A percentile compares a stretch with the other conserved stretches of the same genome.
Conservation (phyloP, 2,329 filamentous ascomycete species). For the Whalleya microplaca region DNA sequence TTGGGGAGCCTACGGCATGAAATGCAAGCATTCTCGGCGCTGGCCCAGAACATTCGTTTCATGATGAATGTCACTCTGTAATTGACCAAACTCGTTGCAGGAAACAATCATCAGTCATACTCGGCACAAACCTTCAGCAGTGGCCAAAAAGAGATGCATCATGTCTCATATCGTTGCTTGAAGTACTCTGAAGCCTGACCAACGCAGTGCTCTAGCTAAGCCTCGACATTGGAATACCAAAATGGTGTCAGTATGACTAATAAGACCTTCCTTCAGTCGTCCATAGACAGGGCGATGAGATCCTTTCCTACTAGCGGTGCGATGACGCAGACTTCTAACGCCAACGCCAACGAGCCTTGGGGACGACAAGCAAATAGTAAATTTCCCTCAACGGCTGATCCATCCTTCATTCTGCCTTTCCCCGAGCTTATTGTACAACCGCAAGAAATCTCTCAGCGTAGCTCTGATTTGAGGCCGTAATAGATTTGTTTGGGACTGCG, state of each 20-base stretch:
- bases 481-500: conserved; percentile 23
- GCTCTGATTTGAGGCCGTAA: conserved; percentile 4
- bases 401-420: neutral
- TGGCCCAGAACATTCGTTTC: neutral
- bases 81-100: neutral
- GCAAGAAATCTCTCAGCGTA: conserved; percentile 1
- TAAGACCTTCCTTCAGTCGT: neutral
- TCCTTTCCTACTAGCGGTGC: neutral
- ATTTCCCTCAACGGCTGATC: neutral
- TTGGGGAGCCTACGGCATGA: neutral
- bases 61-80: neutral
- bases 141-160: neutral
- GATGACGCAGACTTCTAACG: neutral
- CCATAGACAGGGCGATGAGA: neutral
- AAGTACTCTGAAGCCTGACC: neutral
- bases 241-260: neutral
- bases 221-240: neutral
- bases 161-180: neutral
- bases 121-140: neutral
- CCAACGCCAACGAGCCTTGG: neutral
- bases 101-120: neutral
- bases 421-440: conserved; percentile 21
- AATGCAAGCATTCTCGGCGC: neutral
- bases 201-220: neutral
- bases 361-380: neutral